Base-by-base conservation (phyloP, 768 basidiomycete genomes). In the Mycena rebaudengoi region DNA sequence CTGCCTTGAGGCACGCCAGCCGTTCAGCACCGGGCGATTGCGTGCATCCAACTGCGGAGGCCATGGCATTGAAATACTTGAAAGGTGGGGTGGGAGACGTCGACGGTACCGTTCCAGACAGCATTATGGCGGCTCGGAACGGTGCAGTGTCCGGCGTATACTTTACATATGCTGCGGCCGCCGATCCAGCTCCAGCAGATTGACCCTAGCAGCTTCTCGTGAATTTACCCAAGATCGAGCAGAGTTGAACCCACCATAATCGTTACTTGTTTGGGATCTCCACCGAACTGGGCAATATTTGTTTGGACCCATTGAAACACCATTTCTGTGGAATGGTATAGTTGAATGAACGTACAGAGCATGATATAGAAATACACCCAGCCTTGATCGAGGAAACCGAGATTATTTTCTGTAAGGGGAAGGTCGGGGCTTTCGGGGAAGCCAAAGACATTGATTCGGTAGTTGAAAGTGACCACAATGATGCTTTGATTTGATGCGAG, bases 401-500 rank as follows among this genome's bases (percentile, higher is more conserved):
- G n/a, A n/a, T n/a, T n/a, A n/a, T n/a, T n/a, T n/a, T n/a, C n/a
- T n/a, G n/a, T n/a, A n/a, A n/a, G n/a, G n/a, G n/a, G n/a, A n/a
- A n/a, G n/a, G n/a, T n/a, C n/a, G n/a, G n/a, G n/a, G n/a, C n/a
- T n/a, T n/a, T n/a, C n/a, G n/a, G n/a, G n/a, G n/a, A n/a, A n/a
- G n/a, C n/a, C n/a, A n/a, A n/a, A n/a, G n/a, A n/a, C n/a, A n/a
- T n/a, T n/a, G n/a, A n/a, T n/a, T n/a, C n/a, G n/a, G n/a, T n/a
- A n/a, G n/a, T n/a, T n/a, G n/a, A n/a, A n/a, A 35, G 66, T 65
- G 18, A 75, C 74, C 2, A 54, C 70, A 8, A 75, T 66, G 43
- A 79, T 64, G n/a, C 67, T 52, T 40, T 60, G 59, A 23, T 60
- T 60, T 12, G 28, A 23, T 23, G 59, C 44, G 13, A 60, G 23